Evolutionary conservation across 805 yeast species (phyloP), one percentile per base, ranked within the genome.

Genomic region (Barnettozyma siamensis): DNA sequence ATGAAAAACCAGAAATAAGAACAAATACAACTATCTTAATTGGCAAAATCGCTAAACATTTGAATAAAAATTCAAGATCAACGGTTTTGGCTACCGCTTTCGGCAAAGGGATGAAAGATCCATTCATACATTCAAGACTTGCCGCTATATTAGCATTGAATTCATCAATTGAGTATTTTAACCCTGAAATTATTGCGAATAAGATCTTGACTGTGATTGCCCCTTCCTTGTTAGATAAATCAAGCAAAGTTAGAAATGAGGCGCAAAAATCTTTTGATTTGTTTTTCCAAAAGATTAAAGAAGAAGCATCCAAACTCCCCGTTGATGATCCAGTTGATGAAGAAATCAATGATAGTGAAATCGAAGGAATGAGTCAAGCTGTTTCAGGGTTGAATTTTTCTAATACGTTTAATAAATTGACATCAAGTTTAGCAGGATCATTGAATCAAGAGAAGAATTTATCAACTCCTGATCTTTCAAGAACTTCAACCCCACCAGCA

Each of bases 21-120:
- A 83, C 87, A 4, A 83, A 83, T 53, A 85, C 95, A 0, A 75
- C 87, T 13, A 69, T 83, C 17, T 70, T 85, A 33, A 70, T 88
- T 27, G 78, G 83, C 31, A 76, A 76, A 41, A 76, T 88, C 34
- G 80, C 93, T 0, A 59, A 69, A 26, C 63, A 68, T 44, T 72
- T 88, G 50, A 78, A 78, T 51, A 54, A 66, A 17, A 61, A 58
- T 13, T 67, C 83, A 23, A 71, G 89, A 43, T 70, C 86, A 9
- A 80, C 78, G 18, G 95, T 93, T 2, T 65, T 93, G 36, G 79
- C 88, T 3, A 88, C 96, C 1, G 98, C 97, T 0, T 83, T 85
- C 51, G 75, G 86, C 2, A 82, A 88, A 53, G 83, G 95, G 0
- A 68, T 91, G 35, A 80, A 80, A 52, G 99, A 91, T 60, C 73